Percentiles rank a stretch among this genome's conserved stretches.
Evolutionary conservation across 176 grass and related monocot species (phyloP).

Genomic region (Canna indica): DNA sequence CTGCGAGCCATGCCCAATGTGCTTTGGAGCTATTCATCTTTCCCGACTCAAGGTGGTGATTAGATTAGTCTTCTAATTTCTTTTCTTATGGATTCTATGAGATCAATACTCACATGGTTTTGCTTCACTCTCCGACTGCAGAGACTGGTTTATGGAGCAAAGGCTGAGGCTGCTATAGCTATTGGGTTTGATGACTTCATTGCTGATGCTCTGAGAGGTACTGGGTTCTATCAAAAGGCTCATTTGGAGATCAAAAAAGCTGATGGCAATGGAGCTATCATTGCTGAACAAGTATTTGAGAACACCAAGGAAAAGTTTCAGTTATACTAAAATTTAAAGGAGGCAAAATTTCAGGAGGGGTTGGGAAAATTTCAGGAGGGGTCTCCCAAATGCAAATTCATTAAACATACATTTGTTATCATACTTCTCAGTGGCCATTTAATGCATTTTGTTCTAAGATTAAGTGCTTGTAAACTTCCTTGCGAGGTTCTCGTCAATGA

Average conservation of each 20-base stretch:
- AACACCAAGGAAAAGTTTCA: slow-evolving; percentile 82
- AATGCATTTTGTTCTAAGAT: too few relatives aligned
- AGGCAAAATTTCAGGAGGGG: too few relatives aligned
- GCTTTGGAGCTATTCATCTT: slow-evolving; percentile 93
- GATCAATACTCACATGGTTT: not conserved
- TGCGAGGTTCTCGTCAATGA: too few relatives aligned
- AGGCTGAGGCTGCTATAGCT: slow-evolving; percentile 84
- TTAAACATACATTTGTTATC: too few relatives aligned
- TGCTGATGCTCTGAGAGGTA: slow-evolving; percentile 80
- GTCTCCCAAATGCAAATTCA: too few relatives aligned
- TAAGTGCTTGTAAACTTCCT: too few relatives aligned
- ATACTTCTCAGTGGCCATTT: too few relatives aligned
- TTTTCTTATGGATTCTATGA: slow-evolving; percentile 1
- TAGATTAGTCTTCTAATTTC: slow-evolving; percentile 12
- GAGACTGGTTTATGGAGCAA: slow-evolving; percentile 90
- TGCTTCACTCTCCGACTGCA: slow-evolving; percentile 22
- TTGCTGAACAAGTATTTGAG: slow-evolving; percentile 85
- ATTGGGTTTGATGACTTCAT: slow-evolving; percentile 95
- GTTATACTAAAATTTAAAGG: slow-evolving; percentile 46
- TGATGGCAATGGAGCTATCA: slow-evolving; percentile 71
- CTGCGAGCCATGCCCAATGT: slow-evolving; percentile 93
- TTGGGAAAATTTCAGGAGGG: too few relatives aligned
- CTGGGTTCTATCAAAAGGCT: slow-evolving; percentile 75
- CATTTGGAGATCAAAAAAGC: slow-evolving; percentile 71
- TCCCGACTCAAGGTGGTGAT: slow-evolving; percentile 80